Base-by-base conservation (phyloP, 1,284 basidiomycete species). In the Cutaneotrichosporon daszewskae region DNA sequence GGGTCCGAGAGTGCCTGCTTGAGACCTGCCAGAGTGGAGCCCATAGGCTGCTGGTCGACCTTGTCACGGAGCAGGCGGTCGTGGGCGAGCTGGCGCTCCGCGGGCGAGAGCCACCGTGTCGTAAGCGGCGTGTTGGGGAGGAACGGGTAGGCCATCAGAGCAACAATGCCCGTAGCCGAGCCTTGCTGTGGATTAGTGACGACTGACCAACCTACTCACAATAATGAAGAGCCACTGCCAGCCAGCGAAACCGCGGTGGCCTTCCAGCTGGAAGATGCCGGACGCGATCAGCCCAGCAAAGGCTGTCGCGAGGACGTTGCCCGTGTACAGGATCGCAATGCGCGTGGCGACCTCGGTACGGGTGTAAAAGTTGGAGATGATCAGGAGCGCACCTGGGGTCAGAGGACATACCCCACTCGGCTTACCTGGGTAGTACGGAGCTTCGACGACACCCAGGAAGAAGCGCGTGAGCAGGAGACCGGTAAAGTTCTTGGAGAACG, bases 311-410 rank as follows among this genome's bases (percentile, higher is more conserved):
- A 59, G 44, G 23, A 54, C 47, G 41, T 54, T 55, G 32, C 42
- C 55, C 2, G 58, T 59, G 45, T 65, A 70, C 12, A 69, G 53
- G 18, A 67, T 42, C 4, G 66, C 62, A 7, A 64, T 64, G 17
- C 69, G 53, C 3, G 58, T 52, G 0, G 60, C 64, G 31, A 72
- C 57, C 44, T 70, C 65, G 23, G 59, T 63, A 17, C 66, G 61
- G 3, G 59, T 63, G 48, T 71, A 71, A 39, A 65, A 68, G 19
- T 50, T 55, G 4, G 64, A 67, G 13, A 72, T 41, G 28, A 70
- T 44, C 32, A 66, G 63, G 8, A 72, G 40, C 1, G 67, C 67
- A 8, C 64, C 67, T n/a, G n/a, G n/a, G n/a, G n/a, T n/a, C n/a
- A n/a, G n/a, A n/a, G n/a, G n/a, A n/a, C n/a, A n/a, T n/a, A n/a